Base-by-base conservation (phyloP, 2,329 filamentous ascomycete genomes). In the Fusarium burgessii region DNA sequence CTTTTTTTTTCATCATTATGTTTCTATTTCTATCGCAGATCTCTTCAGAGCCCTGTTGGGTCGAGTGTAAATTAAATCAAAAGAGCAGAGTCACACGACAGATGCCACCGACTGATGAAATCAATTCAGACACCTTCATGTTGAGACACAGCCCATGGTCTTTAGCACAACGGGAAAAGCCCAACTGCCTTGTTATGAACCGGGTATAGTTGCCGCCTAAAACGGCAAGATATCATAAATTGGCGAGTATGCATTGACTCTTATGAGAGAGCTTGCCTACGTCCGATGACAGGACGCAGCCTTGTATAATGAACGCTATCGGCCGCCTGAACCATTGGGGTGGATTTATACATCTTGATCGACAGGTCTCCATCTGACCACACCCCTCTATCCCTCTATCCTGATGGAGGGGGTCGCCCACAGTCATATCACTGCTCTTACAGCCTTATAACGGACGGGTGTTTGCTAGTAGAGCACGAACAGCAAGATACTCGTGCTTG, bases 181-280 rank as follows among this genome's bases (percentile, higher is more conserved):
- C 38, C 41, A 46, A 40, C 42, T 42, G 54, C 47, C 36, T 49
- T 46, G 36, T 58, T 71, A 63, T 62, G 46, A 50, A 46, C 58
- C 41, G 51, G 71, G 71, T 57, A 59, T 72, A 64, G 61, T 47
- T 50, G 52, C 59, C 51, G 59, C 73, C 73, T 52, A 69, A 72
- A 66, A 40, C 59, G 62, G 73, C 40, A 71, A 41, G 52, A 51
- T 55, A 55, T 46, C 64, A 58, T 51, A 43, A 32, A 18, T 49
- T 36, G 23, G 32, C 42, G 40, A 58, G 33, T 42, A 47, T 33
- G 27, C 50, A 38, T 35, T 58, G 32, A 27, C 36, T 54, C 41
- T 43, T 49, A 41, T 33, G 36, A 56, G 42, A 56, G 42, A 52
- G 40, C 51, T 42, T 35, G 49, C 45, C 40, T 58, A 36, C 66